Percentiles rank a stretch among this genome's conserved stretches.
Conservation (phyloP, 805 yeast species). For the Suhomyces tanzawaensis region DNA sequence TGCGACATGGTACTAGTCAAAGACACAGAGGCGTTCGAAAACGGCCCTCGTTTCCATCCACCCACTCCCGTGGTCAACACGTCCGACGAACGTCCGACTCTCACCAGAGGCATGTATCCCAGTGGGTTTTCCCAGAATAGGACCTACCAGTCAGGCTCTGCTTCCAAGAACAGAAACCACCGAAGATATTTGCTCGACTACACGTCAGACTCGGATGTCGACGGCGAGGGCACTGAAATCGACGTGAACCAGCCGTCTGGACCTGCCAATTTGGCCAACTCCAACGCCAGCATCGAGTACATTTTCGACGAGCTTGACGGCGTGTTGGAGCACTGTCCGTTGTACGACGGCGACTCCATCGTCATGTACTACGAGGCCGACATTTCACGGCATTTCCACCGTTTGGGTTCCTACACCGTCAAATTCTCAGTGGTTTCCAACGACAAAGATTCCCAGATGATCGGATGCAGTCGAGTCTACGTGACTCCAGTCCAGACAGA, state of each 20-base stretch:
- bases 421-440: conserved; percentile 42
- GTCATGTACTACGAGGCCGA: conserved; percentile 39
- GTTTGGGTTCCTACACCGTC: conserved; percentile 47
- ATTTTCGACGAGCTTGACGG: conserved; percentile 6
- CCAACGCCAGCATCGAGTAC: conserved; percentile 9
- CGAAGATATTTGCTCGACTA: background rate
- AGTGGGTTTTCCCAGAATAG: no score
- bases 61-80: no score
- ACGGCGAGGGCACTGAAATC: background rate
- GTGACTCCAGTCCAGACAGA: conserved; percentile 46
- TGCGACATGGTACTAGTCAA: conserved; percentile 43
- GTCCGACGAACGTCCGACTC: no score
- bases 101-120: no score
- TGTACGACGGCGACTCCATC: conserved; percentile 37
- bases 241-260: background rate
- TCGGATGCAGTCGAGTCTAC: conserved; percentile 49
- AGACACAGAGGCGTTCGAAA: conserved; percentile 24
- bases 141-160: no score
- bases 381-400: conserved; percentile 35
- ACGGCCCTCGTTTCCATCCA: conserved; percentile 26
- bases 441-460: conserved; percentile 27
- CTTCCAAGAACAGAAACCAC: no score
- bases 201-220: background rate
- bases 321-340: conserved; percentile 30
- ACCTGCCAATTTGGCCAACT: conserved; percentile 8